phyloP scores from a whole-genome alignment of 2,329 filamentous ascomycete species.

The Bipolaris bicolor region DNA sequence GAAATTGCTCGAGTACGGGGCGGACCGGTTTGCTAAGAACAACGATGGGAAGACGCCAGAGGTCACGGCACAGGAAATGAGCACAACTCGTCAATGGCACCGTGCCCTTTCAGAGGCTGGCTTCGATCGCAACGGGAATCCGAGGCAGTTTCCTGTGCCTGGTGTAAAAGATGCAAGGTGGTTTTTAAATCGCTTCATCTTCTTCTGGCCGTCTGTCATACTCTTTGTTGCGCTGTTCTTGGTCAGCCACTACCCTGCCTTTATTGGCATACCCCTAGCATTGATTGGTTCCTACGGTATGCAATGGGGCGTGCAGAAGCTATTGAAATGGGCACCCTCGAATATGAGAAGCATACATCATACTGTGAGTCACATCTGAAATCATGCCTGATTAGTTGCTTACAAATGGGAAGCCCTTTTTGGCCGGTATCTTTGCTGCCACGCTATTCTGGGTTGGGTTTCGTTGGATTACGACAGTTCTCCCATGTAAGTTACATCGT shows the following conservation, averaged over 20 bases:
- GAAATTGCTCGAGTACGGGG: slow-evolving; percentile 93
- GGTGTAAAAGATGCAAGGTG: slow-evolving; percentile 77
- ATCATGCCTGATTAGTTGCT: slow-evolving; percentile 11
- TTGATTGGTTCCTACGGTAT: slow-evolving; percentile 70
- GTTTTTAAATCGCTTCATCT: slow-evolving; percentile 85
- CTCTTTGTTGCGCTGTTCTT: slow-evolving; percentile 74
- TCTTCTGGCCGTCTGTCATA: slow-evolving; percentile 83
- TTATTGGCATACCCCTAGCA: slow-evolving; percentile 74
- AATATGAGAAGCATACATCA: slow-evolving; percentile 91
- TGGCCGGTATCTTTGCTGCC: slow-evolving; percentile 90
- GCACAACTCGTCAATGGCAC: slow-evolving; percentile 81
- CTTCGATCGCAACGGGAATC: slow-evolving; percentile 78
- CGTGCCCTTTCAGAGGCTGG: slow-evolving; percentile 82
- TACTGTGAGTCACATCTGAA: slow-evolving; percentile 65
- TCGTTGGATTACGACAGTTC: slow-evolving; percentile 74
- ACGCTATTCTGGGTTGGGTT: slow-evolving; percentile 81
- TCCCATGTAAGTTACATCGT: slow-evolving; percentile 66
- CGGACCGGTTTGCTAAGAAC: slow-evolving; percentile 90
- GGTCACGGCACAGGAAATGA: slow-evolving; percentile 86
- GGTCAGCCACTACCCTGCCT: slow-evolving; percentile 75
- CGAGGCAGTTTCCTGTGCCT: slow-evolving; percentile 74
- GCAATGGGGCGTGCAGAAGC: slow-evolving; percentile 77
- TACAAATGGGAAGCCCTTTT: slow-evolving; percentile 70
- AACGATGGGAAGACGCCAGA: slow-evolving; percentile 88
- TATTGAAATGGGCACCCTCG: slow-evolving; percentile 80